These are phyloP conservation scores for Tetrahymena elliotti DNA, from an alignment of 73 alveolate genomes.

Conservation along the genomic window DNA sequence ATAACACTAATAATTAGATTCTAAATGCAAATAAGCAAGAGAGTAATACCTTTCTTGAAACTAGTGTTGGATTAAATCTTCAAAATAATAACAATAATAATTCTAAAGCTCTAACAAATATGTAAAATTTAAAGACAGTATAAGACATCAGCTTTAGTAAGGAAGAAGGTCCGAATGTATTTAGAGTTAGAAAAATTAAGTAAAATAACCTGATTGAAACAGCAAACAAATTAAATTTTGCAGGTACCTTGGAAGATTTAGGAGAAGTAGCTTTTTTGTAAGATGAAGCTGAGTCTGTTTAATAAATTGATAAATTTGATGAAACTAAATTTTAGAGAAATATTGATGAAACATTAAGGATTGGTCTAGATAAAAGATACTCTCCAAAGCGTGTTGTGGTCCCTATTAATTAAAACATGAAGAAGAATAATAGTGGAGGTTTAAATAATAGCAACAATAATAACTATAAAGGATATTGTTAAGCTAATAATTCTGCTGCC, in stretches of 20 bases:
- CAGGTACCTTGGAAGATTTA: neutral
- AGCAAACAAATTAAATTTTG: neutral
- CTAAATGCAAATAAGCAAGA: neutral
- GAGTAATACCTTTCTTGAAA: neutral
- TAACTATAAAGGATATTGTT: neutral
- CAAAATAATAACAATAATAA: neutral
- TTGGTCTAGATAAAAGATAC: neutral
- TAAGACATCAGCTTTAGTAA: neutral
- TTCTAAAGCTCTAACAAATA: neutral
- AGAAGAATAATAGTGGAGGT: neutral
- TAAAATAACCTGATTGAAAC: neutral
- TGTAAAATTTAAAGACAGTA: neutral
- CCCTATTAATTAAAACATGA: neutral
- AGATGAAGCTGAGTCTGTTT: neutral
- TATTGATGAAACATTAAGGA: neutral
- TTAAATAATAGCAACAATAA: neutral
- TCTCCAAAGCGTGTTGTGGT: neutral
- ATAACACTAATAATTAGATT: neutral
- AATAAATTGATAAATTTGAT: neutral
- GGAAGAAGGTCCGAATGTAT: neutral
- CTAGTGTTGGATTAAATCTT: neutral
- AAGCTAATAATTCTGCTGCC: neutral
- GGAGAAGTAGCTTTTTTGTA: neutral
- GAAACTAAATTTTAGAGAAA: neutral
- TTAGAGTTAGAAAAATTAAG: neutral